These are phyloP conservation scores for Calycina herbarum DNA, from an alignment of 2,329 filamentous ascomycete species.

Conservation along the genomic window DNA sequence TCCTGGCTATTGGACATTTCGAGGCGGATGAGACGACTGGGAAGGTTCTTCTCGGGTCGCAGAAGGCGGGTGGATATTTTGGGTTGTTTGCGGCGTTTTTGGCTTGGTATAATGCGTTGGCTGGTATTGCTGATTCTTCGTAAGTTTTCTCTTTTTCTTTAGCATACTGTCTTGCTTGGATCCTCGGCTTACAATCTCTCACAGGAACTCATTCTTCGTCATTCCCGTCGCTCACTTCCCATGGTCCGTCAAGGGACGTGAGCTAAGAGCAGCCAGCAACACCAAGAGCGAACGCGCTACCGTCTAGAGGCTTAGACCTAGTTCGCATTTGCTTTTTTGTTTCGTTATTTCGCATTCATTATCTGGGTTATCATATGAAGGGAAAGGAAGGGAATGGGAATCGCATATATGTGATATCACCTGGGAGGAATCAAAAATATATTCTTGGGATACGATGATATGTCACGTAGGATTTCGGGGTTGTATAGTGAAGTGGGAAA, in stretches of 20 bases:
- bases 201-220: slow-evolving; percentile 83
- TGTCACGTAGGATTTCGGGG: too few relatives aligned
- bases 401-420: too few relatives aligned
- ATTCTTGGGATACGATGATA: not conserved
- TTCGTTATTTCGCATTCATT: not conserved
- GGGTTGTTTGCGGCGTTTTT: slow-evolving; percentile 79
- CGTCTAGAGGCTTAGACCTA: slow-evolving; percentile 25
- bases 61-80: slow-evolving; percentile 75
- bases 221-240: slow-evolving; percentile 93
- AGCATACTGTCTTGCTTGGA: not conserved
- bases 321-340: not conserved
- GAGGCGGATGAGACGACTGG: slow-evolving; percentile 24
- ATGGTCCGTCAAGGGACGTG: slow-evolving; percentile 78
- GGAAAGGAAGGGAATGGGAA: not conserved
- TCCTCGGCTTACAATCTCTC: not conserved
- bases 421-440: not conserved
- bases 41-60: slow-evolving; percentile 43
- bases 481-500: not conserved
- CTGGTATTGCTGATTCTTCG: slow-evolving; percentile 75
- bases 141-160: slow-evolving; percentile 40
- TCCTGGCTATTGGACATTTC: slow-evolving; percentile 49
- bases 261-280: slow-evolving; percentile 53
- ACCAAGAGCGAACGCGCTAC: slow-evolving; percentile 48
- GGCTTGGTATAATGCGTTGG: slow-evolving; percentile 85
- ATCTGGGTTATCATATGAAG: not conserved